Conservation (phyloP, 352 stramenopile genomes). For the Phytophthora pistaciae region DNA sequence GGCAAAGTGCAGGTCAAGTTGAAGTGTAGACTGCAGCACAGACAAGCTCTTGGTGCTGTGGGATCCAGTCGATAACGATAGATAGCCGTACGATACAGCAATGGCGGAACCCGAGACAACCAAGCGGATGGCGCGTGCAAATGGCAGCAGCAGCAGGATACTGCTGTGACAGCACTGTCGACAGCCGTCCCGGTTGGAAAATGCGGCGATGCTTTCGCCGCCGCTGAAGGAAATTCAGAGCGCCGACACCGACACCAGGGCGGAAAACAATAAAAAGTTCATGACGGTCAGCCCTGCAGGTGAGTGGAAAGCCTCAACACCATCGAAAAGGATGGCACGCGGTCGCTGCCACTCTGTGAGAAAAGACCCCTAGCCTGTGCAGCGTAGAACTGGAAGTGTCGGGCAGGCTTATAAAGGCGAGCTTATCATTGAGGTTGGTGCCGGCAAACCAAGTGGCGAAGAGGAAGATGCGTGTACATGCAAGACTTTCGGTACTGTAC, state of each 20-base stretch:
- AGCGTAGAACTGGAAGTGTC: background rate
- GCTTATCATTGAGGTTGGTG: background rate
- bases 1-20: constrained; percentile 15
- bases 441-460: background rate
- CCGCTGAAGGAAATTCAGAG: background rate
- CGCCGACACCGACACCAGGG: background rate
- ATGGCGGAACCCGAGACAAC: background rate
- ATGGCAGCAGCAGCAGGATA: background rate
- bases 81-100: background rate
- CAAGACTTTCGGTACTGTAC: background rate
- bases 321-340: constrained; percentile 15
- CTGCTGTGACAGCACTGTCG: constrained; percentile 4
- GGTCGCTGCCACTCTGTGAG: background rate
- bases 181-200: background rate
- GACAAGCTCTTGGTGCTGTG: constrained; percentile 8
- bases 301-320: constrained; percentile 24
- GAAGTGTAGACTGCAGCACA: constrained; percentile 16
- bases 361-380: background rate
- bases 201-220: background rate
- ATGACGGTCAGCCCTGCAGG: constrained; percentile 20
- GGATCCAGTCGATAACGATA: background rate
- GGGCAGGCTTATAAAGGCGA: background rate
- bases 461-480: background rate
- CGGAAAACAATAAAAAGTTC: constrained; percentile 21
- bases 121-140: background rate